A percentile compares a stretch with the other conserved stretches of the same genome.
These are phyloP conservation scores for Porphyra umbilicalis DNA, from an alignment of 31 red algal species.

Conservation along the genomic window DNA sequence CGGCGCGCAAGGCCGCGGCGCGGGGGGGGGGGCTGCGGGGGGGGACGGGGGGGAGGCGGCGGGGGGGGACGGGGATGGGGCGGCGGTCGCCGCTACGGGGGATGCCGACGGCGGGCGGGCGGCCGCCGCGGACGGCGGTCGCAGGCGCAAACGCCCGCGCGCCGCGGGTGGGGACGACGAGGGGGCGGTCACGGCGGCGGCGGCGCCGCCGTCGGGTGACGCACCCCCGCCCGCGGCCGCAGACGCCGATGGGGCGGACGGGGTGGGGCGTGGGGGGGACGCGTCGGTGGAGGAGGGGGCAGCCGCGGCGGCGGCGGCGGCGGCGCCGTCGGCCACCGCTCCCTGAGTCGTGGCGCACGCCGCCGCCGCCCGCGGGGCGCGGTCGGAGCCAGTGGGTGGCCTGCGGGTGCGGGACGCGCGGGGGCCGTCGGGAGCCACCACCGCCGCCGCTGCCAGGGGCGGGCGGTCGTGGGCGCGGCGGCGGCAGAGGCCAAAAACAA, in stretches of 20 bases:
- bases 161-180: not conserved
- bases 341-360: not conserved
- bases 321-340: not conserved
- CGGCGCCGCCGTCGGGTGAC: too few species aligned
- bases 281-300: not conserved
- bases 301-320: not conserved
- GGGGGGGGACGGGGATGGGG: not conserved
- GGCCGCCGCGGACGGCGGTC: not conserved
- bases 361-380: not conserved
- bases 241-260: too few species aligned
- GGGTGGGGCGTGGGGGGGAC: too few species aligned
- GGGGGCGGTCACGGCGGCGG: too few species aligned
- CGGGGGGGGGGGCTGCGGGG: not conserved
- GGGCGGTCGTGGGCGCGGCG: too few species aligned
- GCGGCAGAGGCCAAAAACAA: too few species aligned
- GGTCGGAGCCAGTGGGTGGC: not conserved
- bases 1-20: conserved; percentile 32
- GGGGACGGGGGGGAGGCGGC: not conserved
- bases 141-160: too few species aligned
- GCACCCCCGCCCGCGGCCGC: too few species aligned
- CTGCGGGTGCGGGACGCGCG: not conserved
- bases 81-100: too few species aligned
- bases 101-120: too few species aligned
- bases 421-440: too few species aligned
- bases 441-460: too few species aligned